These are phyloP conservation scores for Eleusine indica DNA, from an alignment of 176 grass and related monocot genomes.

Conservation along the genomic window DNA sequence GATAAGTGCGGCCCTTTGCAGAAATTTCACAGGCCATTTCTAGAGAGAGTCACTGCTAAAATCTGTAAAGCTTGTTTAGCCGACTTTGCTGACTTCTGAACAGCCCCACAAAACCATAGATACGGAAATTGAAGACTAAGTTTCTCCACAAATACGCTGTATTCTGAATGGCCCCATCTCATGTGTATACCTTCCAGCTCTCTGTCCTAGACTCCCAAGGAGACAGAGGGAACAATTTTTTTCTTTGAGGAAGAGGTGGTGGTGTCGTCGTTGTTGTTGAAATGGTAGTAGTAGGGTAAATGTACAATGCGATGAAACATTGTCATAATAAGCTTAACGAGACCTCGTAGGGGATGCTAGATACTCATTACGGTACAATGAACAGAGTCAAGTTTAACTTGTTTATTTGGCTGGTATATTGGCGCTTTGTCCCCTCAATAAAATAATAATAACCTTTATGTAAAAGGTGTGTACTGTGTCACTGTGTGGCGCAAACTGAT, in stretches of 20 bases:
- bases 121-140: background rate
- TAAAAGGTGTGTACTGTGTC: conserved; percentile 11
- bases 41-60: background rate
- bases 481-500: conserved; percentile 33
- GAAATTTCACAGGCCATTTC: background rate
- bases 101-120: conserved; percentile 4
- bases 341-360: conserved; percentile 6
- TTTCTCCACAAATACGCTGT: background rate
- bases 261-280: background rate
- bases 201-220: background rate
- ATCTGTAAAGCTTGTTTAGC: background rate
- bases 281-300: background rate
- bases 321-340: conserved; percentile 10
- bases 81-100: background rate
- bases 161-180: background rate
- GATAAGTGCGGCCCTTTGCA: background rate
- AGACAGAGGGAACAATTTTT: background rate
- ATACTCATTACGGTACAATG: conserved; percentile 6
- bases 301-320: background rate
- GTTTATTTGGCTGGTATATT: conserved; percentile 23
- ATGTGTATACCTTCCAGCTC: background rate
- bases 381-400: conserved; percentile 12
- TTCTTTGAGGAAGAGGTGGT: background rate
- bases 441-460: conserved; percentile 13
- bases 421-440: conserved; percentile 32